Base-by-base conservation (phyloP, 495 filamentous ascomycete species). In the Aspergillus cavernicola region DNA sequence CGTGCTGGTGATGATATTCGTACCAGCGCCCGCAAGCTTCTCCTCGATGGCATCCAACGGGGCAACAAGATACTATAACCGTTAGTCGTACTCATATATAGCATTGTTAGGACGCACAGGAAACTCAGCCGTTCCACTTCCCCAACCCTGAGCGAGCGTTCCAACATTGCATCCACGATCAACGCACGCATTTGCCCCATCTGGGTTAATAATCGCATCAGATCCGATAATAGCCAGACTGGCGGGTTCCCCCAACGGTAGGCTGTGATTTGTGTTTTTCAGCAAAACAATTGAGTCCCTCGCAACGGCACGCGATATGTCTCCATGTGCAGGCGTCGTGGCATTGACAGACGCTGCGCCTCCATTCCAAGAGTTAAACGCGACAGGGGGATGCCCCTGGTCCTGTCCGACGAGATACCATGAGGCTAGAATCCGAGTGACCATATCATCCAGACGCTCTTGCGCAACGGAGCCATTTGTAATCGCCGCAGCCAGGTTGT, bases 91-190 rank as follows among this genome's bases (percentile, higher is more conserved):
- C 3, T 13, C 1, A 10, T 23, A 1, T 1, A 23, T 6, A 4
- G 12, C 35, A 16, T 22, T n/a, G n/a, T n/a, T n/a, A n/a, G n/a
- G n/a, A 12, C 36, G 18, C 53, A 68, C 81, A 2, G 82, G 77
- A 53, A 79, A 85, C 24, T 78, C 62, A 15, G 69, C 67, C 1
- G 75, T 77, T 18, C 83, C 83, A 31, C 80, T 83, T 0, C 83
- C 83, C 81, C 83, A 84, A 19, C 81, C 82, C 73, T 81, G 81
- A 16, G 79, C 81, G 2, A 86, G 66, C 1, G 69, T 71, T 3
- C 88, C 89, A 18, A 73, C 77, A 67, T 88, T 72, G 56, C 90
- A 92, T 15, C 84, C 80, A 37, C 82, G 81, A 65, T 95, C 86
- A 23, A 44, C 18, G 62, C 88, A 92, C 9, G 82, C 79, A 64